Evolutionary conservation across 164 flowering plant species (phyloP), one percentile per base, ranked within the genome.

Genomic region (Platanus orientalis): DNA sequence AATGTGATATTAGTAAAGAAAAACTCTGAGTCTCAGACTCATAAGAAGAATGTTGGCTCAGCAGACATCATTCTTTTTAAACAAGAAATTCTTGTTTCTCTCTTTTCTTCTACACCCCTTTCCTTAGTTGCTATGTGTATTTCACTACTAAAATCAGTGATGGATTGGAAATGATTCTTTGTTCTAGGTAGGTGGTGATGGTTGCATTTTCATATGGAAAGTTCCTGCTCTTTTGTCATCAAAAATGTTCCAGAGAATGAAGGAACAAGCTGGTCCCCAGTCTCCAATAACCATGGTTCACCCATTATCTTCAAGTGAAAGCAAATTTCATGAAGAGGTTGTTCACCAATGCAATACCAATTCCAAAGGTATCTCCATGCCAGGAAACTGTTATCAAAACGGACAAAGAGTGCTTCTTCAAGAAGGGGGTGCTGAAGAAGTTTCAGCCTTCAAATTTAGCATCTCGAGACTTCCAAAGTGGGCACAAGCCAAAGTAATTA

Each of bases 181-280:
- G 58, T 64, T 59, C 51, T 74, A 88, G 91, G 90, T 83, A 45
- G 84, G 78, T 61, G 87, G 86, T 63, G 90, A 86, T 69, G 80
- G 92, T 51, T 86, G 90, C 78, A 83, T 89, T 52, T 86, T 89
- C 68, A 69, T 89, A 14, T 89, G 92, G 96, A 81, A 71, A 71
- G 24, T 86, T 62, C 92, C 96, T 45, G 58, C 61, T 49, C 59
- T 39, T 60, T 26, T 86, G 50, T 75, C 83, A 68, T 75, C 79
- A 40, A 78, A 54, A 64, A 89, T 89, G 75, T 63, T 78, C 70
- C 78, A 76, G 60, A 79, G 61, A 68, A 65, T 76, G 67, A 69
- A 71, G 65, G 83, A 80, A 71, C 68, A 28, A 53, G 55, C 60
- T 28, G 58, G 61, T 69, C 70, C 78, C 26, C 29, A 75, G 61